phyloP scores from a whole-genome alignment of 768 basidiomycete genomes.

The Psilocybe subaeruginosa region DNA sequence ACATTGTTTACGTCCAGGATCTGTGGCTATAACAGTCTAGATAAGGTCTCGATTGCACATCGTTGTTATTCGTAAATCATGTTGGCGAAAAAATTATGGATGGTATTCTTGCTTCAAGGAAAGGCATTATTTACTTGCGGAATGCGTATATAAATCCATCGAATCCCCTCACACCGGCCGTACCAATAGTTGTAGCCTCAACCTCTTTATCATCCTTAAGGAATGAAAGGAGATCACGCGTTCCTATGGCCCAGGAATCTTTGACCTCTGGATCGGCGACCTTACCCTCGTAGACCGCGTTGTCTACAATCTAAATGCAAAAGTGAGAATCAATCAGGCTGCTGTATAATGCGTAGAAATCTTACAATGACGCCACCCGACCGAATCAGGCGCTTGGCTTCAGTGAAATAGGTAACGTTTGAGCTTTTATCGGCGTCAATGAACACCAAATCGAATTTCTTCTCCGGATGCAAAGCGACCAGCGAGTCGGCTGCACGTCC shows the following conservation, averaged over 20 bases:
- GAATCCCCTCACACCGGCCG: slow-evolving; percentile 54
- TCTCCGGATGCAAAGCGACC: slow-evolving; percentile 43
- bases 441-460: slow-evolving; percentile 67
- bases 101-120: no score
- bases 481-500: slow-evolving; percentile 56
- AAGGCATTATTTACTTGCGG: slow-evolving; percentile 25
- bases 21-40: no score
- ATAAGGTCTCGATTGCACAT: no score
- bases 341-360: neutral
- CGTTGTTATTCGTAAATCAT: no score
- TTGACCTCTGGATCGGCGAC: slow-evolving; percentile 42
- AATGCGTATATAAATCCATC: slow-evolving; percentile 57
- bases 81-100: no score
- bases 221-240: slow-evolving; percentile 43
- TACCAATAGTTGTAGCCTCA: slow-evolving; percentile 53
- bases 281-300: slow-evolving; percentile 53
- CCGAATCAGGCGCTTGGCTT: slow-evolving; percentile 61
- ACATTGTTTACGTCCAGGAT: no score
- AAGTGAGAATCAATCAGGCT: neutral
- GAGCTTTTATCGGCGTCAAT: slow-evolving; percentile 71
- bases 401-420: slow-evolving; percentile 55
- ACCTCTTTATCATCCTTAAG: slow-evolving; percentile 55
- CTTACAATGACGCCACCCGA: slow-evolving; percentile 65
- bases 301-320: slow-evolving; percentile 56
- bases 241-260: slow-evolving; percentile 43